phyloP scores from a whole-genome alignment of 805 yeast species.

The Ogataea glucozyma region DNA sequence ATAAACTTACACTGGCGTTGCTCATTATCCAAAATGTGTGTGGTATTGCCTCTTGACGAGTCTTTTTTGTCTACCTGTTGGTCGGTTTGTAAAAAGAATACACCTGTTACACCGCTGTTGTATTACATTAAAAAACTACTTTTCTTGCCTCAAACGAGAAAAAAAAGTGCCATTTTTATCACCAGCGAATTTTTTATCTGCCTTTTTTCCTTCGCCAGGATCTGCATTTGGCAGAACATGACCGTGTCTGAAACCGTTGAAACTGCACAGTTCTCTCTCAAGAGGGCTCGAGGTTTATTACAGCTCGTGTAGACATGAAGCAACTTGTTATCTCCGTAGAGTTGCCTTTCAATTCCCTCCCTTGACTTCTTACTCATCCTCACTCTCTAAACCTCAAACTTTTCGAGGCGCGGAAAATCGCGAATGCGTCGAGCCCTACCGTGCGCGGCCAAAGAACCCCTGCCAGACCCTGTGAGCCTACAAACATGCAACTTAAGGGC shows the following conservation, averaged over 20 bases:
- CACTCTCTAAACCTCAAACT: no score
- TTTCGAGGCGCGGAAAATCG: no score
- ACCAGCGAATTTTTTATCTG: slow-evolving; percentile 8
- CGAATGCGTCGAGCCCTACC: slow-evolving; percentile 4
- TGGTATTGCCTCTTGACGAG: slow-evolving; percentile 2
- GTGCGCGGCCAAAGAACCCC: slow-evolving; percentile 5
- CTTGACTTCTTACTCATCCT: no score
- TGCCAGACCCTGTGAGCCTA: slow-evolving; percentile 3
- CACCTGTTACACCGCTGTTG: slow-evolving; percentile 2
- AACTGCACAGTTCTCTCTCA: background rate
- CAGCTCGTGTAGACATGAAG: no score
- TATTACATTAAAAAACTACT: slow-evolving; percentile 2
- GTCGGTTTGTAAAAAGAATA: background rate
- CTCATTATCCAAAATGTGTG: slow-evolving; percentile 13
- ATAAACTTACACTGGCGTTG: slow-evolving; percentile 12
- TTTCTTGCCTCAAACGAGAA: slow-evolving; percentile 8
- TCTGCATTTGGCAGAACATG: background rate
- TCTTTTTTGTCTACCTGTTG: background rate
- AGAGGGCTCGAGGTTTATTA: no score
- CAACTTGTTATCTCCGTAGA: no score
- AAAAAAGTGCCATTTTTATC: slow-evolving; percentile 6
- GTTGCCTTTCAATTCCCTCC: no score
- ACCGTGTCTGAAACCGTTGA: background rate
- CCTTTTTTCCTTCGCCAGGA: slow-evolving; percentile 1
- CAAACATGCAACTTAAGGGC: background rate